Conservation (phyloP, 108 stramenopile species). For the Nitzschia palea region DNA sequence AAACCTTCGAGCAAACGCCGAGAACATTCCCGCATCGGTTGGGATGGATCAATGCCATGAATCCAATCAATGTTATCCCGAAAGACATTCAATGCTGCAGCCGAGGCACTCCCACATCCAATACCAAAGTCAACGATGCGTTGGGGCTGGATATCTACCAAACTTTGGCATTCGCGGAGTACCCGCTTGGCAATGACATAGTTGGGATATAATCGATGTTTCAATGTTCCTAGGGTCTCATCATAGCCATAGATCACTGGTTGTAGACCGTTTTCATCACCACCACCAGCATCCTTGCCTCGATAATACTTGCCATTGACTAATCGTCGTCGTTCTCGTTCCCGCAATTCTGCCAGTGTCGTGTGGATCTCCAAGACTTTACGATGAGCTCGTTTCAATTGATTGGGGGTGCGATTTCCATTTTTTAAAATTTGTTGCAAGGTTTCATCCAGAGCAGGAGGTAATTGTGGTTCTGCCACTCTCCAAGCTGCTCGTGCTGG, state of each 20-base stretch:
- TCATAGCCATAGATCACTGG: conserved; percentile 69
- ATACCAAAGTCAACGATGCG: conserved; percentile 76
- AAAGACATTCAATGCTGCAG: conserved; percentile 73
- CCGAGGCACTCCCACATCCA: conserved; percentile 71
- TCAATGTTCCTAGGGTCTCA: conserved; percentile 58
- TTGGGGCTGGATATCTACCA: conserved; percentile 61
- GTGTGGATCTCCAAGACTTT: conserved; percentile 27
- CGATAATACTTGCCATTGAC: conserved; percentile 36
- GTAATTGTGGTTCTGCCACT: conserved; percentile 44
- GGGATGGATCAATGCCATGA: conserved; percentile 79
- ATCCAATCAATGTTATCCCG: conserved; percentile 71
- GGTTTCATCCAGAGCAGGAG: conserved; percentile 13
- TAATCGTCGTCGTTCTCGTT: conserved; percentile 47
- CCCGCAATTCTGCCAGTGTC: conserved; percentile 37
- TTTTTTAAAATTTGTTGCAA: conserved; percentile 18
- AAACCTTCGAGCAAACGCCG: conserved; percentile 51
- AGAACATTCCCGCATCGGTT: conserved; percentile 71
- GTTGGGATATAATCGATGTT: conserved; percentile 65
- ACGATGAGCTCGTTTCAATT: conserved; percentile 35
- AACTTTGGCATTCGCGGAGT: conserved; percentile 58
- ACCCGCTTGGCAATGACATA: conserved; percentile 66
- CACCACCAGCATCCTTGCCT: background rate
- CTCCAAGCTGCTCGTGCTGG: conserved; percentile 76
- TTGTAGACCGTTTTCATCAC: conserved; percentile 10
- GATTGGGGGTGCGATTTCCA: conserved; percentile 34